Evolutionary conservation across 1,284 basidiomycete species (phyloP).

Genomic region (Rhodotorula glutinis): DNA sequence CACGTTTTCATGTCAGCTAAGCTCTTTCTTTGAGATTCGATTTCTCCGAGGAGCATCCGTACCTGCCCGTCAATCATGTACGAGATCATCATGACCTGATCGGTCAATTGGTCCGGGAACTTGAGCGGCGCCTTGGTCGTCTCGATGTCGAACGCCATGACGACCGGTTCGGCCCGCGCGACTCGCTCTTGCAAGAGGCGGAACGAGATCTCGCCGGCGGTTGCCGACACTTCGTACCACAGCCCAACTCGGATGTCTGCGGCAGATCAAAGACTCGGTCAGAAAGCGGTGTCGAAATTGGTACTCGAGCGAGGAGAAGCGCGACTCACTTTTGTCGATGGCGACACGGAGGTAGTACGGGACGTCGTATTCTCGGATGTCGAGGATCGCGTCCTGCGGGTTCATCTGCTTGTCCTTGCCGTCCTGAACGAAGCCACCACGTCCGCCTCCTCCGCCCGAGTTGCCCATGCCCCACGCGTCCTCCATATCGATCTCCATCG

Average conservation of each 20-base stretch:
- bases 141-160: conserved; percentile 99
- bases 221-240: conserved; percentile 85
- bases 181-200: conserved; percentile 74
- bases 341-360: conserved; percentile 97
- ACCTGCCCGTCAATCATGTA: conserved; percentile 83
- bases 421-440: conserved; percentile 39
- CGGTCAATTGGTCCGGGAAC: conserved; percentile 91
- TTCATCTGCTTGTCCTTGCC: conserved; percentile 51
- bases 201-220: conserved; percentile 76
- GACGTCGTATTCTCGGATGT: conserved; percentile 94
- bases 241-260: conserved; percentile 88
- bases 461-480: conserved; percentile 15
- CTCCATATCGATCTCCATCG: conserved; percentile 61
- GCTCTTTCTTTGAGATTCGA: not conserved
- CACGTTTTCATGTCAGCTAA: not conserved
- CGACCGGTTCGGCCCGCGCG: conserved; percentile 97
- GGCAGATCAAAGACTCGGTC: not conserved
- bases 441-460: conserved; percentile 49
- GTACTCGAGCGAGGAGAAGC: too few species aligned
- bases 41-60: not conserved
- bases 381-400: conserved; percentile 63
- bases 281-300: too few species aligned
- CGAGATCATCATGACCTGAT: conserved; percentile 99
- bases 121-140: conserved; percentile 97
- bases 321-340: conserved; percentile 74